phyloP scores from a whole-genome alignment of 352 stramenopile species.

The Pythium monospermum region DNA sequence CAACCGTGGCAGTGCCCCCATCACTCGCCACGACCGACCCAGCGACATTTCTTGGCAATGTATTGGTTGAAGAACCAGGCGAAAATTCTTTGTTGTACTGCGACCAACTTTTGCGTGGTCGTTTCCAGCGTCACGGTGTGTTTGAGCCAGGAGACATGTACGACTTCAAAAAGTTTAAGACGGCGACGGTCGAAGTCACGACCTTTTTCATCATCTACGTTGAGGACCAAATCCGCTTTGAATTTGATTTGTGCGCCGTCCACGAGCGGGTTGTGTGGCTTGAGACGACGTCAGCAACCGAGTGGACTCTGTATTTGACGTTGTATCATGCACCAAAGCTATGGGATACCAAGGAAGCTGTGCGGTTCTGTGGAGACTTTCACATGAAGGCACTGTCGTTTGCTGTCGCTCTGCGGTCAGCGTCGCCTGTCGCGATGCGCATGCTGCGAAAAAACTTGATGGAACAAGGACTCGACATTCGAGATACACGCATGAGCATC shows the following conservation, averaged over 20 bases:
- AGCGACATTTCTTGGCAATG: neutral
- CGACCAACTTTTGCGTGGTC: neutral
- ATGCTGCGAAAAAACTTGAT: constrained; percentile 7
- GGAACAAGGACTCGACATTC: constrained; percentile 13
- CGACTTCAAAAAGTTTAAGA: neutral
- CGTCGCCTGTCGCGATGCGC: neutral
- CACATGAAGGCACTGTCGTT: constrained; percentile 21
- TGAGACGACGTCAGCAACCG: neutral
- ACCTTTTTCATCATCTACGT: constrained; percentile 6
- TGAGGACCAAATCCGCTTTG: neutral
- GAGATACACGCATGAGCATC: constrained; percentile 11
- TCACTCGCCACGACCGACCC: neutral
- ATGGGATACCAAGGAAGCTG: neutral
- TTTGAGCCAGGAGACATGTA: constrained; percentile 2
- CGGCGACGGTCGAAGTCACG: neutral
- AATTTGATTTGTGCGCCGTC: constrained; percentile 18
- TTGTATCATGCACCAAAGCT: constrained; percentile 15
- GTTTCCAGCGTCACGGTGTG: neutral
- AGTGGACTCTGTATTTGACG: constrained; percentile 14
- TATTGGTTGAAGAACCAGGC: constrained; percentile 4
- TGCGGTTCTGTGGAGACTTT: constrained; percentile 13
- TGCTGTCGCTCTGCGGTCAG: constrained; percentile 9
- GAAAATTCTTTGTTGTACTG: neutral
- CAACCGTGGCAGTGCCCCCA: neutral
- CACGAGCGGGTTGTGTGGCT: constrained; percentile 14